Base-by-base conservation (phyloP, 805 yeast species). In the Kodamaea jinghongensis region DNA sequence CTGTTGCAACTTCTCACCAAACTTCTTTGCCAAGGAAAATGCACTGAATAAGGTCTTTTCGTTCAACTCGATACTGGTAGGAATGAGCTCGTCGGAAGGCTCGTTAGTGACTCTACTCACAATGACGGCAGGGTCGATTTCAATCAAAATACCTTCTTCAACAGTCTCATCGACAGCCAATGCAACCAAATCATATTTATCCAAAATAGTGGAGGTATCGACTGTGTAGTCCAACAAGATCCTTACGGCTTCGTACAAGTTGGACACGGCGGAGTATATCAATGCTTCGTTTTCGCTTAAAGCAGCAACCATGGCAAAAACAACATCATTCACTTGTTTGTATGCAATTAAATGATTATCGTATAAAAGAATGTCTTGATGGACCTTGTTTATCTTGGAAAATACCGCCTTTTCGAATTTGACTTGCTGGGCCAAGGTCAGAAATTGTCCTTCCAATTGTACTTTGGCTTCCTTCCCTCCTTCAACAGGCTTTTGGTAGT, bases 131-230 rank as follows among this genome's bases (percentile, higher is more conserved):
- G 95, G 81, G 55, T 93, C 97, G 17, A 89, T 83, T 61, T 93
- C 97, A 50, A 93, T 73, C 41, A 93, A 80, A 47, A 93, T 79
- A 29, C 98, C 99, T 58, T 90, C 95, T 58, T 93, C 99, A 36
- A 93, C 72, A 7, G 95, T 76, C 65, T 93, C 98, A 61, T 93
- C 99, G 31, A 90, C 76, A 3, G 95, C 86, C 60, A 93, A 74
- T 31, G 87, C 72, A 28, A 89, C 83, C 71, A 86, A 73, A 63
- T 93, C 99, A 58, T 83, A 93, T 58, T 83, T 78, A 48, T 86
- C 96, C 52, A 81, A 76, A 33, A 91, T 67, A 3, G 90, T 76
- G 49, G 81, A 74, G 60, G 81, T 86, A 63, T 93, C 98, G 46
- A 90, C 69, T 10, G 85, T 75, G 49, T 69, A 73, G 50, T 75